Conservation (phyloP, 345 rosid genomes). For the Eucalyptus lansdowneana region DNA sequence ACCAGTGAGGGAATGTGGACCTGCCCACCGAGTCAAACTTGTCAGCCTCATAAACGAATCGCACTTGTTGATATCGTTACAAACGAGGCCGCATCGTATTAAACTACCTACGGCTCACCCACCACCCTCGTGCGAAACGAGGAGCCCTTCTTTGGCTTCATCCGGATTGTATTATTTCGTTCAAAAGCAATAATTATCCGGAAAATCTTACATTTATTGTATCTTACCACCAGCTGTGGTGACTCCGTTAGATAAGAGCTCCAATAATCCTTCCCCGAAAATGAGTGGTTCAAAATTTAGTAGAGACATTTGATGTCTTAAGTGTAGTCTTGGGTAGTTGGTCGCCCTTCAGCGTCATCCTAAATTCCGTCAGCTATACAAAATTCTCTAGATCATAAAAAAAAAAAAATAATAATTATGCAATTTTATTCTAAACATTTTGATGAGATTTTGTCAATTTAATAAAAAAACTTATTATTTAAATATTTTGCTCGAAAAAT, state of each 20-base stretch:
- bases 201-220: too few species aligned
- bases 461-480: accelerated
- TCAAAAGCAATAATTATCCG: too few species aligned
- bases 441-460: too few species aligned
- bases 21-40: neutral
- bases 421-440: too few species aligned
- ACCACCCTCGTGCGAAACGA: neutral
- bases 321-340: too few species aligned
- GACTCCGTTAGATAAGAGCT: too few species aligned
- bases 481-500: accelerated
- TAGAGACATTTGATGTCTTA: too few species aligned
- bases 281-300: too few species aligned
- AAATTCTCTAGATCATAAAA: accelerated
- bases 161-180: accelerated
- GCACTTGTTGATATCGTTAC: neutral
- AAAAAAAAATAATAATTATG: too few species aligned
- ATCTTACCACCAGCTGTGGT: accelerated
- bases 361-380: too few species aligned
- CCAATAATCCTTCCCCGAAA: accelerated
- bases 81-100: neutral
- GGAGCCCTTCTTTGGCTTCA: neutral
- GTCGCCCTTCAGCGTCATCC: too few species aligned
- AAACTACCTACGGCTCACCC: neutral
- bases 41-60: neutral
- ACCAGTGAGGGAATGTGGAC: neutral